phyloP scores from a whole-genome alignment of 1,284 basidiomycete species.

The Mycosarcoma mackinlayi region DNA sequence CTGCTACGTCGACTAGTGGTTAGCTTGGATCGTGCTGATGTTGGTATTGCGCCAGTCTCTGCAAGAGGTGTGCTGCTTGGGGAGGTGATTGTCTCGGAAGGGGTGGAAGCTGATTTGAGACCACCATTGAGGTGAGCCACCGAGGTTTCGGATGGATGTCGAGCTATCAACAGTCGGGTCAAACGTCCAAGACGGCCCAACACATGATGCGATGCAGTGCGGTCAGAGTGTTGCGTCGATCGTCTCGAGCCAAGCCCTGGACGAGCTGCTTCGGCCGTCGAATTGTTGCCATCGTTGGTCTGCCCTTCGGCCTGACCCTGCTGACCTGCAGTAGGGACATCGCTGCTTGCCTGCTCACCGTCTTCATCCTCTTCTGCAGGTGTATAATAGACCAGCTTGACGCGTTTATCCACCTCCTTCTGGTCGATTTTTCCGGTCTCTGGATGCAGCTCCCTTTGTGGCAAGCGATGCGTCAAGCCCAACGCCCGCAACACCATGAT shows the following conservation, averaged over 20 bases:
- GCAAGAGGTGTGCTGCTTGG: not conserved
- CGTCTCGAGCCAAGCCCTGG: constrained; percentile 23
- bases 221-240: constrained; percentile 15
- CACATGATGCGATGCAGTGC: constrained; percentile 5
- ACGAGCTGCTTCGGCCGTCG: too few species aligned
- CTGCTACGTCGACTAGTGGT: not conserved
- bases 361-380: constrained; percentile 45
- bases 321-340: not conserved
- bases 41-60: not conserved
- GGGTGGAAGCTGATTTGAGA: not conserved
- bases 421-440: constrained; percentile 56
- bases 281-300: too few species aligned
- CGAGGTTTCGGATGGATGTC: constrained; percentile 12
- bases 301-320: not conserved
- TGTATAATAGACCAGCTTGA: constrained; percentile 54
- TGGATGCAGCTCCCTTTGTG: constrained; percentile 44
- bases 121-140: not conserved
- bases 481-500: constrained; percentile 52
- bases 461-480: constrained; percentile 41
- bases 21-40: not conserved
- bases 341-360: not conserved
- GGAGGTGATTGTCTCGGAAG: not conserved
- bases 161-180: constrained; percentile 19
- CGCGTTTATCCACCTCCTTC: constrained; percentile 48
- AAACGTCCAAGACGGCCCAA: constrained; percentile 18